Conservation (phyloP, 257 asterid species). For the Rubia yunnanensis region DNA sequence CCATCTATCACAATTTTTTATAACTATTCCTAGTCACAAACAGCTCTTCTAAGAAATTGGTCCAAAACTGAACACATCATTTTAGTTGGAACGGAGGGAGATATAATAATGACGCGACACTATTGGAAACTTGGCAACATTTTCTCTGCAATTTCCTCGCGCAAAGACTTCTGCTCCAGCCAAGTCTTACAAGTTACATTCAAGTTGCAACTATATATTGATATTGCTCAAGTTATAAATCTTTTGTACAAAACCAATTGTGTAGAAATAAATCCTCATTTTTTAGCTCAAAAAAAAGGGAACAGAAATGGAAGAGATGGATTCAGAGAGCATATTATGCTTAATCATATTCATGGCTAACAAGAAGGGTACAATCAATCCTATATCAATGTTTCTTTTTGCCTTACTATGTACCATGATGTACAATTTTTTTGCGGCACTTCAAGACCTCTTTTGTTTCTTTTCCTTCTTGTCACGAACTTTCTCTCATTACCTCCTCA, state of each 20-base stretch:
- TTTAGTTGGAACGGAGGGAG: neutral
- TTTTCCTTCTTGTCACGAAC: slow-evolving; percentile 8
- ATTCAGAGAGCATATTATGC: slow-evolving; percentile 4
- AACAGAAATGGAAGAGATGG: slow-evolving; percentile 6
- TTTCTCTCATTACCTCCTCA: neutral
- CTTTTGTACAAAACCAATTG: neutral
- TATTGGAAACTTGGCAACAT: slow-evolving; percentile 5
- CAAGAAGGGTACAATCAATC: slow-evolving; percentile 14
- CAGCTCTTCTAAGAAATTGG: too few species aligned
- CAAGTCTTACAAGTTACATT: neutral
- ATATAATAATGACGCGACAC: neutral
- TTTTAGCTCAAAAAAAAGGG: neutral
- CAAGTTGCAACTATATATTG: neutral
- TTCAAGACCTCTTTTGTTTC: slow-evolving; percentile 25
- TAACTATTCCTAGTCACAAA: too few species aligned
- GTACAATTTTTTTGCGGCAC: slow-evolving; percentile 14
- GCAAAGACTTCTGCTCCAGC: neutral
- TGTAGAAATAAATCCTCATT: neutral
- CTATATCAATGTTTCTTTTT: slow-evolving; percentile 18
- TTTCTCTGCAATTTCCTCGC: slow-evolving; percentile 10
- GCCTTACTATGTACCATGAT: slow-evolving; percentile 19
- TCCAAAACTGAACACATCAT: too few species aligned
- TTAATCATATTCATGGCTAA: slow-evolving; percentile 7
- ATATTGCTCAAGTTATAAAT: neutral
- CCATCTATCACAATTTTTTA: too few species aligned